Conservation (phyloP, 164 flowering plant genomes). For the Nelumbo lutea region DNA sequence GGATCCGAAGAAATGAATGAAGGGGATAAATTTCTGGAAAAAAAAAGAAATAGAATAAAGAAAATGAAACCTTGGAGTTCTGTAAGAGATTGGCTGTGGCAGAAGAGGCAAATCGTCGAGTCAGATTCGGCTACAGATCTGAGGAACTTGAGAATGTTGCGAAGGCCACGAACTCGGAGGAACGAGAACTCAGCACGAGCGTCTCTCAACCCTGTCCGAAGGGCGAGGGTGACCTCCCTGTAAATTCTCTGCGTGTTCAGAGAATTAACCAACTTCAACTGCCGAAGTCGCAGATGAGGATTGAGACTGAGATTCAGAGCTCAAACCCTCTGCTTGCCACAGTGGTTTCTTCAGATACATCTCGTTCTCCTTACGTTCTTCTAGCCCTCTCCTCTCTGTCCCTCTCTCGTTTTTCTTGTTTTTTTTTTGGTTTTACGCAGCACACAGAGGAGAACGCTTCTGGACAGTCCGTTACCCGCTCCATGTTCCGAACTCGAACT, state of each 20-base stretch:
- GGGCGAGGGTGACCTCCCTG: conserved; percentile 86
- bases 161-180: conserved; percentile 84
- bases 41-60: conserved; percentile 1
- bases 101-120: conserved; percentile 60
- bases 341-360: conserved; percentile 60
- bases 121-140: conserved; percentile 77
- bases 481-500: too few species aligned
- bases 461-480: too few species aligned
- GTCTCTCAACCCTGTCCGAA: conserved; percentile 76
- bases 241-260: conserved; percentile 53
- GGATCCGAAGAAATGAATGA: conserved; percentile 1
- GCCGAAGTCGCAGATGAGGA: conserved; percentile 22
- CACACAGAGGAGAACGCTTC: too few species aligned
- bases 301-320: conserved; percentile 16
- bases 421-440: background rate
- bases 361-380: conserved; percentile 1
- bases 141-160: conserved; percentile 71
- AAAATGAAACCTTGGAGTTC: conserved; percentile 65
- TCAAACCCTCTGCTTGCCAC: conserved; percentile 43
- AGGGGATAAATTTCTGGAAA: background rate
- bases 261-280: conserved; percentile 46
- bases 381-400: background rate
- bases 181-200: conserved; percentile 92
- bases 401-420: background rate
- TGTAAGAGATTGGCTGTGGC: conserved; percentile 55